Conservation (phyloP, 805 yeast species). For the Middelhovenomyces tepae region DNA sequence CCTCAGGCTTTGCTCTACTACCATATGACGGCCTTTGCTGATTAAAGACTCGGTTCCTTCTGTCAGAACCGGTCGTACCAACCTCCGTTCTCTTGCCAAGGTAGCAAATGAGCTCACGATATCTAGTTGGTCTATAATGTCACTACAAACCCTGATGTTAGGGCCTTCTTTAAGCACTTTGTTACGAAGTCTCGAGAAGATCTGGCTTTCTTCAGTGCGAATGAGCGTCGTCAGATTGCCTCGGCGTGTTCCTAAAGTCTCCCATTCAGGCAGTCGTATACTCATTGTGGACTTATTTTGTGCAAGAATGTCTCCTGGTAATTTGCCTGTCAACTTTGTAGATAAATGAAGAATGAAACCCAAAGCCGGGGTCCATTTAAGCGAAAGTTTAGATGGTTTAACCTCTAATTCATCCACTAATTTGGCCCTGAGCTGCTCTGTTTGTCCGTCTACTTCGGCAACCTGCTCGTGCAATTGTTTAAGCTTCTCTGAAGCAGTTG, state of each 20-base stretch:
- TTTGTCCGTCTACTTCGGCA: background rate
- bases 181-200: constrained; percentile 42
- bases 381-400: constrained; percentile 18
- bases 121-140: constrained; percentile 58
- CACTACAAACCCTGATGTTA: constrained; percentile 42
- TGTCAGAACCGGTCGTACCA: constrained; percentile 58
- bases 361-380: constrained; percentile 35
- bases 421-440: no score
- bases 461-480: constrained; percentile 2
- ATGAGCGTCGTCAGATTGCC: constrained; percentile 29
- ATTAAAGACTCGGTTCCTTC: constrained; percentile 41
- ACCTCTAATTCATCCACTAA: constrained; percentile 15
- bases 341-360: constrained; percentile 42
- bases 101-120: constrained; percentile 62
- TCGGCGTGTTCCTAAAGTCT: constrained; percentile 40
- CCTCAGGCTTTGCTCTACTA: constrained; percentile 43
- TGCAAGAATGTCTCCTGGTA: constrained; percentile 25
- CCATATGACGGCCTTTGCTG: constrained; percentile 58
- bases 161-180: constrained; percentile 38
- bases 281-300: constrained; percentile 38
- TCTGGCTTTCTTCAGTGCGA: constrained; percentile 43
- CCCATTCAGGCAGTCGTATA: constrained; percentile 44
- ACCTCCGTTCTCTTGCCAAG: constrained; percentile 57
- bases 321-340: constrained; percentile 14
- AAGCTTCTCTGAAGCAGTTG: constrained; percentile 1